A percentile compares a stretch with the other conserved stretches of the same genome.
phyloP scores from a whole-genome alignment of 2,329 filamentous ascomycete genomes.

The Alternaria rosae region DNA sequence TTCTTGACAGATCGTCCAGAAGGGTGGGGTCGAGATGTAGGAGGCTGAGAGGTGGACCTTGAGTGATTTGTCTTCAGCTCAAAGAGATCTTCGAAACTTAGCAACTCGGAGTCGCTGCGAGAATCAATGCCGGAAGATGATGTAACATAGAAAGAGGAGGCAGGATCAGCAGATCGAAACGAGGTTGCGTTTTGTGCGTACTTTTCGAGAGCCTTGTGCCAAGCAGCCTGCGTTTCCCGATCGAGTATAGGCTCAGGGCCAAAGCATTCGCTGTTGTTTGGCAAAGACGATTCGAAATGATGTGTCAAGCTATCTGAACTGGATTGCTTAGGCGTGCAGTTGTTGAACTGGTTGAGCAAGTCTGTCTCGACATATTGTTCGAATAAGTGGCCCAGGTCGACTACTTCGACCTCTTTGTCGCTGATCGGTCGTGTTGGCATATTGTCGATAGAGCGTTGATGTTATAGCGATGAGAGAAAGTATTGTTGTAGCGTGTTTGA shows the following conservation, averaged over 20 bases:
- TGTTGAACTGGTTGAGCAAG: conserved; percentile 56
- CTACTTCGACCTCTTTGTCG: conserved; percentile 62
- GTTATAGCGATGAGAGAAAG: conserved; percentile 39
- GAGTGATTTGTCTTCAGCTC: conserved; percentile 35
- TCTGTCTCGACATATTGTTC: conserved; percentile 69
- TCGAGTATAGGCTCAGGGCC: conserved; percentile 59
- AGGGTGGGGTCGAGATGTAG: conserved; percentile 38
- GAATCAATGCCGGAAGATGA: conserved; percentile 41
- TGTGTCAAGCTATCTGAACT: conserved; percentile 60
- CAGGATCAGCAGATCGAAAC: conserved; percentile 34
- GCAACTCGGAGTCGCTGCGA: conserved; percentile 42
- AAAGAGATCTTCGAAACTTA: conserved; percentile 42
- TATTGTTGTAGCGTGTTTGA: conserved; percentile 33
- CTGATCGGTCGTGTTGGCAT: conserved; percentile 55
- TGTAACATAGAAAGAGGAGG: conserved; percentile 37
- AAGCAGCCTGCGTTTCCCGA: conserved; percentile 59
- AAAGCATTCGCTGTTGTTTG: conserved; percentile 58
- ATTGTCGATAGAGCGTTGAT: conserved; percentile 29
- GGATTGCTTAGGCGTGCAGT: conserved; percentile 57
- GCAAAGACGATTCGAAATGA: conserved; percentile 60
- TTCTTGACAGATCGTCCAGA: conserved; percentile 32
- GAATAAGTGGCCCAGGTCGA: conserved; percentile 68
- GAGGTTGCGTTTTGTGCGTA: conserved; percentile 59
- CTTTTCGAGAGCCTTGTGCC: conserved; percentile 62
- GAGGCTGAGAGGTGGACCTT: conserved; percentile 42